Percentiles rank a stretch among this genome's conserved stretches.
Evolutionary conservation across 1,139 yeast species (phyloP).

Genomic region (Blastobotrys petasosporus): DNA sequence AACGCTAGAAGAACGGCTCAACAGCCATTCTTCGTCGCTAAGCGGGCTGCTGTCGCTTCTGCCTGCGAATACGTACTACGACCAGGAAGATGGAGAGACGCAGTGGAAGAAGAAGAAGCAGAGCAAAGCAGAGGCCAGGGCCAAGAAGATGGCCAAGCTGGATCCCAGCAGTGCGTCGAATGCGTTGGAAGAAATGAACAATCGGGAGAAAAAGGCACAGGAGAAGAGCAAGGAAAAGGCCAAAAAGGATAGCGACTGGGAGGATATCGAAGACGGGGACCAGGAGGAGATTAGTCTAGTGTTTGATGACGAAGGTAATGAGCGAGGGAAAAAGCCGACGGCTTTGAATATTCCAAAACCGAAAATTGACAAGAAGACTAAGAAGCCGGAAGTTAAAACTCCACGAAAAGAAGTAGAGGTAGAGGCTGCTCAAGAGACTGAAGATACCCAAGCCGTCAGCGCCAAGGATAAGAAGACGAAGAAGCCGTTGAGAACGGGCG

Average conservation of each 20-base stretch:
- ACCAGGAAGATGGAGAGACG: slow-evolving; percentile 64
- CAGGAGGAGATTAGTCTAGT: slow-evolving; percentile 13
- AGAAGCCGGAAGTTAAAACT: slow-evolving; percentile 7
- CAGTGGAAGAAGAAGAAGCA: slow-evolving; percentile 84
- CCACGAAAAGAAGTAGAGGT: not conserved
- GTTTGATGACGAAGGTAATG: slow-evolving; percentile 78
- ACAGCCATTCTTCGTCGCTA: slow-evolving; percentile 80
- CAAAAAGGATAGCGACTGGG: slow-evolving; percentile 3
- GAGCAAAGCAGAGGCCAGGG: slow-evolving; percentile 56
- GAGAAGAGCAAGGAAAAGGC: slow-evolving; percentile 2
- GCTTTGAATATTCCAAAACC: slow-evolving; percentile 10
- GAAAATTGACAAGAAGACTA: slow-evolving; percentile 12
- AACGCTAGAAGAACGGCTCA: slow-evolving; percentile 54
- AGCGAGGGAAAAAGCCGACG: slow-evolving; percentile 26
- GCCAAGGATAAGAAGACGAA: slow-evolving; percentile 11
- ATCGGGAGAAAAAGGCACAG: slow-evolving; percentile 41
- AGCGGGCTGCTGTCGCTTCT: slow-evolving; percentile 85
- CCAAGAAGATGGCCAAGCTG: slow-evolving; percentile 61
- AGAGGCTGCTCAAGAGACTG: not conserved
- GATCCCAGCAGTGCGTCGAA: slow-evolving; percentile 62
- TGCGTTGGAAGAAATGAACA: slow-evolving; percentile 61
- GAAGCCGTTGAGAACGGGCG: slow-evolving; percentile 13
- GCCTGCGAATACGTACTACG: slow-evolving; percentile 89
- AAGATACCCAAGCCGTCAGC: slow-evolving; percentile 3
- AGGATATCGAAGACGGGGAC: slow-evolving; percentile 34